Base-by-base conservation (phyloP, 106 monocot species). In the Cymbidium sinense region DNA sequence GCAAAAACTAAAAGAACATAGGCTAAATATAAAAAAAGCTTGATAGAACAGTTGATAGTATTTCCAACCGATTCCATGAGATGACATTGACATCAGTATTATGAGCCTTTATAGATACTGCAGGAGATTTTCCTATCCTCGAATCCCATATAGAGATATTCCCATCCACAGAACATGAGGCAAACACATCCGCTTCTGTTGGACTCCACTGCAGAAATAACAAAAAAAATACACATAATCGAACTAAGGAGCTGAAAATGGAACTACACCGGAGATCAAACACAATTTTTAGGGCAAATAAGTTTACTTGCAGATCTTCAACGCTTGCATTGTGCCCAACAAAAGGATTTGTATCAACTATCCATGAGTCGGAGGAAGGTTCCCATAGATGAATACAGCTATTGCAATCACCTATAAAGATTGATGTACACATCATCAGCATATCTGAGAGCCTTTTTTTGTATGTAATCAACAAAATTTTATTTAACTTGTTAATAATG, bases 141-240 rank as follows among this genome's bases (percentile, higher is more conserved):
- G 78, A 80, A 86, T 98, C 98, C 98, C 98, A 98, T 76, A 98
- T 98, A 58, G 87, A 78, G 77, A 98, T 81, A 55, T 70, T 92
- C 29, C 88, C 82, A 83, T 98, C 98, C 84, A 87, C 98, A 2
- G 98, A 98, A 84, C 88, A 94, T 25, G 98, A 98, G 33, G 98
- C 98, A 85, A 98, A 98, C 5, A 98, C 89, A 80, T 98, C 94
- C 15, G 90, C 77, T 89, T 98, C 94, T 79, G 94, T 98, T 8
- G 98, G 94, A 81, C 98, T 98, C 98, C 98, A 98, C 98, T 98
- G 73, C 27, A 74, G 28, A 2, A 27, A 67, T 33, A 2, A 47
- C 12, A 44, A 44, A 74, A 44, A 43, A 39, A 72, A 35, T 10
- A 25, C 0, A 29, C 71, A 9, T 39, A 19, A 8, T 2, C 5